These are phyloP conservation scores for Diaporthe sp. DNA, from an alignment of 2,329 filamentous ascomycete genomes.

Conservation along the genomic window DNA sequence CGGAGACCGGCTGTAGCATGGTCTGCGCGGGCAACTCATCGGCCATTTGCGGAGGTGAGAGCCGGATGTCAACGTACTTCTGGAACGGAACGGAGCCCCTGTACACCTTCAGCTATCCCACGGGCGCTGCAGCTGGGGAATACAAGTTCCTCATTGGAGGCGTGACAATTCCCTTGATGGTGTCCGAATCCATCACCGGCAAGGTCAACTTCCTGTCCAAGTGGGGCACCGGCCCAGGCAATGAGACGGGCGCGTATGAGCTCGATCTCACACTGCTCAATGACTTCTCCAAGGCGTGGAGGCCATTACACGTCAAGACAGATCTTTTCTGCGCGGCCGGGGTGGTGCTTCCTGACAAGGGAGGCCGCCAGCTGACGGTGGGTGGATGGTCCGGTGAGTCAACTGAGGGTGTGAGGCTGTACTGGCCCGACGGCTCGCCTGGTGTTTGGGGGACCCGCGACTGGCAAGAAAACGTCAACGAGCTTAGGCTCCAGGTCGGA, in stretches of 20 bases:
- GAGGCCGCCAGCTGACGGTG: slow-evolving; percentile 67
- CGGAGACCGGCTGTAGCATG: slow-evolving; percentile 42
- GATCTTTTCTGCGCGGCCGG: slow-evolving; percentile 70
- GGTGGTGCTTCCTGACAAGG: slow-evolving; percentile 66
- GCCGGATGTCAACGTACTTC: slow-evolving; percentile 59
- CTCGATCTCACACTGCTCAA: slow-evolving; percentile 59
- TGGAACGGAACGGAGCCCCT: slow-evolving; percentile 54
- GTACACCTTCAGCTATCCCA: slow-evolving; percentile 61
- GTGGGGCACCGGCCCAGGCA: slow-evolving; percentile 62
- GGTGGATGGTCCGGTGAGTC: slow-evolving; percentile 68
- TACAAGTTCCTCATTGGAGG: slow-evolving; percentile 66
- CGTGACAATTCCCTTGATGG: slow-evolving; percentile 65
- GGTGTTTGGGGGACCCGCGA: slow-evolving; percentile 61
- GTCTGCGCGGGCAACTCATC: slow-evolving; percentile 41
- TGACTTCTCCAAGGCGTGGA: slow-evolving; percentile 60
- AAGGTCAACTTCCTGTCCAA: slow-evolving; percentile 68
- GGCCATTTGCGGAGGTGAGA: slow-evolving; percentile 49
- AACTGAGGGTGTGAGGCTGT: slow-evolving; percentile 64
- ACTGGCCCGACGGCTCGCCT: slow-evolving; percentile 63
- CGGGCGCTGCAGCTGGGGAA: slow-evolving; percentile 59
- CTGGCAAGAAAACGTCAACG: slow-evolving; percentile 63
- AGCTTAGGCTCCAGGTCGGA: slow-evolving; percentile 57
- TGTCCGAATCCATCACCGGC: slow-evolving; percentile 59
- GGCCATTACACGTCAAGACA: slow-evolving; percentile 64
- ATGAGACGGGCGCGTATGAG: slow-evolving; percentile 69